A percentile compares a stretch with the other conserved stretches of the same genome.
Evolutionary conservation across 2,329 filamentous ascomycete genomes (phyloP).

Genomic region (Camillea tinctor): DNA sequence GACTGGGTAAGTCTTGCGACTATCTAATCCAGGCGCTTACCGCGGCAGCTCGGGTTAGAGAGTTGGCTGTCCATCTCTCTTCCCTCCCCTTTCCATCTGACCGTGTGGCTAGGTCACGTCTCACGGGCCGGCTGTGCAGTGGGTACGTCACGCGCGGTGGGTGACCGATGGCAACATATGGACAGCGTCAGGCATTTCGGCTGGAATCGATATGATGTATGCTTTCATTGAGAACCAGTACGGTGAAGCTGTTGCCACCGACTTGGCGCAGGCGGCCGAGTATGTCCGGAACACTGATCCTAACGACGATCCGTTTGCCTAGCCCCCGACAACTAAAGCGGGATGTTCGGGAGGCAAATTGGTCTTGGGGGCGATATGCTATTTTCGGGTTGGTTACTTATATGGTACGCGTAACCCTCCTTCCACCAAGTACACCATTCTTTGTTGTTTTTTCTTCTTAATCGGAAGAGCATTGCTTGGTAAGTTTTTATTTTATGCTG

Average conservation of each 20-base stretch:
- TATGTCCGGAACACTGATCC: constrained; percentile 55
- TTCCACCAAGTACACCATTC: neutral
- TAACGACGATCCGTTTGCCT: constrained; percentile 54
- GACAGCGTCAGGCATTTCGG: constrained; percentile 59
- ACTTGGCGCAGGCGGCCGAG: constrained; percentile 52
- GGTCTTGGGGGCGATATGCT: neutral
- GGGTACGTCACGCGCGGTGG: constrained; percentile 63
- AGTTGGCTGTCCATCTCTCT: neutral
- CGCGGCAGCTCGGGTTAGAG: neutral
- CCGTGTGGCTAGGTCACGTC: constrained; percentile 30
- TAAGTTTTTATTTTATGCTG: no score
- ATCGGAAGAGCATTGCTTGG: neutral
- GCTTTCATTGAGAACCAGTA: constrained; percentile 55
- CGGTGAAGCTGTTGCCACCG: constrained; percentile 48
- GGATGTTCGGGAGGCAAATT: neutral
- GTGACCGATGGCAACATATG: constrained; percentile 65
- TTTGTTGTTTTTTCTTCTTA: neutral
- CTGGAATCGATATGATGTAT: constrained; percentile 61
- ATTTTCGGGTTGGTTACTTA: neutral
- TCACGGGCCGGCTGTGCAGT: constrained; percentile 52
- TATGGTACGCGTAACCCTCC: neutral
- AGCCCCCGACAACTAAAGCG: neutral
- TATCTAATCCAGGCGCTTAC: no score
- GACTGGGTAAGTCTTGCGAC: constrained; percentile 34
- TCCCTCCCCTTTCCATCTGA: neutral